These are phyloP conservation scores for Friedmanniomyces simplex DNA, from an alignment of 495 filamentous ascomycete genomes.

Conservation along the genomic window DNA sequence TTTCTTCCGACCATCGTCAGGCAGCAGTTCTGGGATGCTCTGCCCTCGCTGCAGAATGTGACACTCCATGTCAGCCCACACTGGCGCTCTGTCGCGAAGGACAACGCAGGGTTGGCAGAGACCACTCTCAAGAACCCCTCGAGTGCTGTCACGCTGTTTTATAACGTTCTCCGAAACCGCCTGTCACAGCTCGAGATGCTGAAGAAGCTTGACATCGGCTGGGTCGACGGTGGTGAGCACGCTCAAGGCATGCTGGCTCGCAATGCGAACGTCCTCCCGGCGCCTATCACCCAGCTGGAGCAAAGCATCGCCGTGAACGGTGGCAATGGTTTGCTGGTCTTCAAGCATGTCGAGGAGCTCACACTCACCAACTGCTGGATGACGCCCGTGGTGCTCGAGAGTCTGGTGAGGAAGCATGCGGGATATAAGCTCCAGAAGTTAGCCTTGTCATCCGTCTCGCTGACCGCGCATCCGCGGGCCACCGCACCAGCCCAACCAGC, in stretches of 20 bases:
- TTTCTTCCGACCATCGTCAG: slow-evolving; percentile 37
- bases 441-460: slow-evolving; percentile 28
- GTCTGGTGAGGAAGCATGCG: slow-evolving; percentile 22
- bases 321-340: slow-evolving; percentile 10
- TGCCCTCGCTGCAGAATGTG: slow-evolving; percentile 37
- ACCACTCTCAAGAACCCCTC: slow-evolving; percentile 35
- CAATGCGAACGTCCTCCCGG: slow-evolving; percentile 42
- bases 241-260: slow-evolving; percentile 42
- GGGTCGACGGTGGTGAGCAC: slow-evolving; percentile 47
- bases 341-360: slow-evolving; percentile 28
- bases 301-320: neutral
- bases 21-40: slow-evolving; percentile 41
- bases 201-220: slow-evolving; percentile 44
- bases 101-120: slow-evolving; percentile 30
- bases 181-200: slow-evolving; percentile 35
- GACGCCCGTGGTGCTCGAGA: slow-evolving; percentile 22
- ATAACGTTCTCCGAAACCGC: slow-evolving; percentile 33
- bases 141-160: slow-evolving; percentile 34
- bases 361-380: slow-evolving; percentile 33
- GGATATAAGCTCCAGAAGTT: slow-evolving; percentile 19
- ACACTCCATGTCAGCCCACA: slow-evolving; percentile 43
- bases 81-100: slow-evolving; percentile 40
- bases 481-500: neutral
- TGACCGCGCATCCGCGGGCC: slow-evolving; percentile 24
- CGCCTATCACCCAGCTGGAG: slow-evolving; percentile 32